Evolutionary conservation across 2,329 filamentous ascomycete species (phyloP).

Genomic region (Fusarium udum): DNA sequence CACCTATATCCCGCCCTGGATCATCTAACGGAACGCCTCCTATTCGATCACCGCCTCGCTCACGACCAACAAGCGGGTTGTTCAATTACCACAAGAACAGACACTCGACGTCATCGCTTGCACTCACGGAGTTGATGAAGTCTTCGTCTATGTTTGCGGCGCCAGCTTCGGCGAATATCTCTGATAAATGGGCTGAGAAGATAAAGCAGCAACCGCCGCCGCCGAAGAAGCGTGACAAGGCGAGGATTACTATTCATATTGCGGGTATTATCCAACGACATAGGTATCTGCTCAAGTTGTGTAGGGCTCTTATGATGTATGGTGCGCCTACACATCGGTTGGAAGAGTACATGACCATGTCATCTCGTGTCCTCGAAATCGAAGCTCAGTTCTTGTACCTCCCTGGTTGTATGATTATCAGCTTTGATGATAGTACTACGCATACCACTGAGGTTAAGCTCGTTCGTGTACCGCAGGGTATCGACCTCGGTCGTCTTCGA

Average conservation of each 20-base stretch:
- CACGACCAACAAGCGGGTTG: constrained; percentile 52
- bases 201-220: constrained; percentile 50
- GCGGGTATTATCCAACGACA: constrained; percentile 80
- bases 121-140: constrained; percentile 62
- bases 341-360: constrained; percentile 93
- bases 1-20: constrained; percentile 51
- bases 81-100: constrained; percentile 55
- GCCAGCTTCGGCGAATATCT: constrained; percentile 56
- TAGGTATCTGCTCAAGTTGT: constrained; percentile 84
- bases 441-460: constrained; percentile 85
- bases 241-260: constrained; percentile 66
- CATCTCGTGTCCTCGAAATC: constrained; percentile 86
- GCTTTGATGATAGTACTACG: constrained; percentile 79
- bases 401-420: constrained; percentile 93
- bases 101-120: constrained; percentile 55
- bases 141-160: constrained; percentile 63
- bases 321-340: constrained; percentile 91
- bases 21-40: constrained; percentile 48
- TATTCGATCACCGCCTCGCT: constrained; percentile 44
- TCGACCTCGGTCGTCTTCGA: constrained; percentile 77
- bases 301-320: constrained; percentile 86
- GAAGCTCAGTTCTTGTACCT: constrained; percentile 91
- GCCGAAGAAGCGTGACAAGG: constrained; percentile 51
- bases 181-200: constrained; percentile 56
- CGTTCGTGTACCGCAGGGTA: constrained; percentile 72